These are phyloP conservation scores for Boletales sp. DNA, from an alignment of 768 basidiomycete species.

Conservation along the genomic window DNA sequence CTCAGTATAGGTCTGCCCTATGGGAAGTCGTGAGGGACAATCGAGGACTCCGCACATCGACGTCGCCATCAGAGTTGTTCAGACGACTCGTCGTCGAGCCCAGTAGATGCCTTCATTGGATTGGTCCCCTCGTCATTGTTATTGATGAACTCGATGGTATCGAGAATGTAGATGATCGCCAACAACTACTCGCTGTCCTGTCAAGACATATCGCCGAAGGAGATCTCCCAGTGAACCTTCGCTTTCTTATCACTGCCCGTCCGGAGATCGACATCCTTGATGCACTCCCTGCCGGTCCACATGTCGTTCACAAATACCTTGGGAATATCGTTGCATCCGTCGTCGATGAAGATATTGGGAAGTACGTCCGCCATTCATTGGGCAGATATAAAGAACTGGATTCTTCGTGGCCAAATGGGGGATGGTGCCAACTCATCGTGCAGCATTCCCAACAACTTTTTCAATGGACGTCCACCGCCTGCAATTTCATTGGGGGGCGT, in stretches of 20 bases:
- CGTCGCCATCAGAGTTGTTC: conserved; percentile 11
- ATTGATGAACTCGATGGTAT: conserved; percentile 28
- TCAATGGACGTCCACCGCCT: conserved; percentile 24
- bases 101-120: conserved; percentile 4
- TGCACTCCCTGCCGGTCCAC: background rate
- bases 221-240: conserved; percentile 8
- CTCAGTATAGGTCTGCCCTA: conserved; percentile 9
- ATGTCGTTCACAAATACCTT: background rate
- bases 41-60: conserved; percentile 1
- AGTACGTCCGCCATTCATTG: background rate
- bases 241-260: conserved; percentile 15
- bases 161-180: conserved; percentile 4
- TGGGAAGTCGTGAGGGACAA: conserved; percentile 1
- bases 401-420: background rate
- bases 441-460: conserved; percentile 19
- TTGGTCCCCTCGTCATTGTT: conserved; percentile 26
- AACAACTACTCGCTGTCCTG: conserved; percentile 13
- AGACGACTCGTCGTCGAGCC: conserved; percentile 21
- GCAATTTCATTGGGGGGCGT: conserved; percentile 8
- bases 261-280: conserved; percentile 8
- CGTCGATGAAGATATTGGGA: background rate
- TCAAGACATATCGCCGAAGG: background rate
- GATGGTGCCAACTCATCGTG: conserved; percentile 7
- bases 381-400: background rate
- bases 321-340: background rate